Evolutionary conservation across 768 basidiomycete species (phyloP).

Genomic region (Trametes elegans): DNA sequence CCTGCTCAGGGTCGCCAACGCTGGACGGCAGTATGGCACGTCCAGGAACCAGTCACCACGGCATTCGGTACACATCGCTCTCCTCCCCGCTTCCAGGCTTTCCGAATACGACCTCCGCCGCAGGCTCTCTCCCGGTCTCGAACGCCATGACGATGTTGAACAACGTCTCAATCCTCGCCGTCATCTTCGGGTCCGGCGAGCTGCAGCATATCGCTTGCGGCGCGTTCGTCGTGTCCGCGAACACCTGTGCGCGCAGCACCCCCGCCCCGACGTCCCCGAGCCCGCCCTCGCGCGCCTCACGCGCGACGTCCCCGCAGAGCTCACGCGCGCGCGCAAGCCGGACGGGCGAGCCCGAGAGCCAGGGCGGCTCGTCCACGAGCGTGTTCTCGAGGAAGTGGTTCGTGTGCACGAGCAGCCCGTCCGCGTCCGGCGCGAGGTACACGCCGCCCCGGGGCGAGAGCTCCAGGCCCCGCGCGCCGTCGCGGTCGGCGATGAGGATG

Average conservation of each 20-base stretch:
- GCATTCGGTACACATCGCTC: constrained; percentile 21
- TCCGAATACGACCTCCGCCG: constrained; percentile 33
- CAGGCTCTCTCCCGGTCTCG: constrained; percentile 23
- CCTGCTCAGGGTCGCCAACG: too few species aligned
- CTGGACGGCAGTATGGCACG: too few species aligned
- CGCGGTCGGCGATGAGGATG: constrained; percentile 34
- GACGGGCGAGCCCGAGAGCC: constrained; percentile 32
- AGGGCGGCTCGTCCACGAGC: constrained; percentile 32
- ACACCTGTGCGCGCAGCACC: constrained; percentile 29
- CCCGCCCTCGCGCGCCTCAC: constrained; percentile 6
- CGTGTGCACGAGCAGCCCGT: constrained; percentile 34
- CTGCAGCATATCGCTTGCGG: constrained; percentile 36
- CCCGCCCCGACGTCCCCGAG: constrained; percentile 21
- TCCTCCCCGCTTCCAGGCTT: constrained; percentile 25
- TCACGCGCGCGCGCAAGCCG: constrained; percentile 28
- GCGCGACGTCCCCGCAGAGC: constrained; percentile 26
- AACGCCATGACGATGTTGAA: constrained; percentile 38
- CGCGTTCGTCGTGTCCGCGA: constrained; percentile 30
- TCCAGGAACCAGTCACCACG: too few species aligned
- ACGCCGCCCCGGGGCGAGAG: constrained; percentile 30
- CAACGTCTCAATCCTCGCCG: constrained; percentile 29
- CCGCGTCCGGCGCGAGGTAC: constrained; percentile 27
- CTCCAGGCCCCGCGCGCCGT: constrained; percentile 31
- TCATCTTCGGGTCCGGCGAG: constrained; percentile 21
- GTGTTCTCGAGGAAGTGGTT: constrained; percentile 37